Evolutionary conservation across 73 alveolate species (phyloP).

Genomic region (Symbiodinium pilosum): DNA sequence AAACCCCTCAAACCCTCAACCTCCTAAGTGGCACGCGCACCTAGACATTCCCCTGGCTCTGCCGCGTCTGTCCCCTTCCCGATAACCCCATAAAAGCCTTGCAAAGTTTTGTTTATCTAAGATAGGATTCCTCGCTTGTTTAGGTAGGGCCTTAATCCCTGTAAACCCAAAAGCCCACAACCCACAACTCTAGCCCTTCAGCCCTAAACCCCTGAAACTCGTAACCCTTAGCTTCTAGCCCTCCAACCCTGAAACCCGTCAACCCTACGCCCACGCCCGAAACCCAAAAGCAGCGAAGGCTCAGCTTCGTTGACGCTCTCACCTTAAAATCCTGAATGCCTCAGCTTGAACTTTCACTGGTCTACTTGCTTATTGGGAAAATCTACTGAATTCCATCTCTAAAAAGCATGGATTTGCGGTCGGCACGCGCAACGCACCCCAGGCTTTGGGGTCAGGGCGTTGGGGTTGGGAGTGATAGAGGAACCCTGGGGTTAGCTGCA

Average conservation of each 20-base stretch:
- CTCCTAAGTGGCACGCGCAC: not conserved
- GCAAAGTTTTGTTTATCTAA: no score
- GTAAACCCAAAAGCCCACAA: not conserved
- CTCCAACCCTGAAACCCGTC: not conserved
- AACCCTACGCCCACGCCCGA: not conserved
- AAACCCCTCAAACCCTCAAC: not conserved
- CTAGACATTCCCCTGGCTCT: not conserved
- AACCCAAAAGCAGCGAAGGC: not conserved
- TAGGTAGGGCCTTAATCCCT: no score
- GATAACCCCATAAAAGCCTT: no score
- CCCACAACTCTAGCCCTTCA: not conserved
- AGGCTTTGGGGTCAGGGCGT: not conserved
- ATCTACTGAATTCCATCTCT: no score
- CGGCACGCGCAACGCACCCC: no score
- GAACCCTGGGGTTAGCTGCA: no score
- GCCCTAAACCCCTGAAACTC: not conserved
- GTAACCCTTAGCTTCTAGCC: not conserved
- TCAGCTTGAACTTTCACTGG: not conserved
- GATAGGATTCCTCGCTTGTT: no score
- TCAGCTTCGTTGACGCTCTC: constrained; percentile 55
- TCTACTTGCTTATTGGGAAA: no score
- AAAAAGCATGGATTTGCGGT: no score
- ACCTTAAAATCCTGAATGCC: constrained; percentile 49
- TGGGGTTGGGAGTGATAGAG: no score
- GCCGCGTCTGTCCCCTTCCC: no score